Base-by-base conservation (phyloP, 345 rosid species). In the Pseudoturritis turrita region DNA sequence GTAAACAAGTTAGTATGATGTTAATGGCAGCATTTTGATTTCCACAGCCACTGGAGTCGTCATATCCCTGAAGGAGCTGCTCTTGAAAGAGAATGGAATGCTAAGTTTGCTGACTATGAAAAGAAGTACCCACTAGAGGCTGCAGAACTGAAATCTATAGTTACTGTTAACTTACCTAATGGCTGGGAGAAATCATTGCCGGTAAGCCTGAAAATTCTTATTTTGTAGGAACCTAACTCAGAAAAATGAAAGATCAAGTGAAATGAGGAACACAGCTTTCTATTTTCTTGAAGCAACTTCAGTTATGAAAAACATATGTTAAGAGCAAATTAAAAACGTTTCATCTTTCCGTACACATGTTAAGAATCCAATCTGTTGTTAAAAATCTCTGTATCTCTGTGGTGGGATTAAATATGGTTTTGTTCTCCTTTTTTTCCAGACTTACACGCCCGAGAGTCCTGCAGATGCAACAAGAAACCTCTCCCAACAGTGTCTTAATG, bases 131-230 rank as follows among this genome's bases (percentile, higher is more conserved):
- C 55, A 21, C 89, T 87, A 29, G 98, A 89, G 76, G 96, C 98
- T 78, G 91, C 89, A 62, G 95, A 85, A 73, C 73, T 92, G 68
- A 88, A 85, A 68, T 80, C 88, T 56, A 85, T 88, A 74, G 62
- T 82, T 60, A 82, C 28, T n/a, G 95, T 94, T 43, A 87, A 79
- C 71, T 70, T 92, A 5, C 95, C 92, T 50, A 79, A 88, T 68
- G 90, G 88, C 55, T 90, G 94, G 94, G 96, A 85, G 68, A 86
- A 81, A 74, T 86, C 98, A 66, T 91, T 92, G 69, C 96, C 93
- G 7, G 93, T 88, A 49, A 83, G 89, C 82, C 69, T 44, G 40
- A 14, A 40, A 11, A 6, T 2, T n/a, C 11, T 33, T 0, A 17
- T 22, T 39, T 12, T 22, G 13, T 13, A 2, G 15, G 40, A 58